Base-by-base conservation (phyloP, 2,329 filamentous ascomycete species). In the Clonostachys chloroleuca region DNA sequence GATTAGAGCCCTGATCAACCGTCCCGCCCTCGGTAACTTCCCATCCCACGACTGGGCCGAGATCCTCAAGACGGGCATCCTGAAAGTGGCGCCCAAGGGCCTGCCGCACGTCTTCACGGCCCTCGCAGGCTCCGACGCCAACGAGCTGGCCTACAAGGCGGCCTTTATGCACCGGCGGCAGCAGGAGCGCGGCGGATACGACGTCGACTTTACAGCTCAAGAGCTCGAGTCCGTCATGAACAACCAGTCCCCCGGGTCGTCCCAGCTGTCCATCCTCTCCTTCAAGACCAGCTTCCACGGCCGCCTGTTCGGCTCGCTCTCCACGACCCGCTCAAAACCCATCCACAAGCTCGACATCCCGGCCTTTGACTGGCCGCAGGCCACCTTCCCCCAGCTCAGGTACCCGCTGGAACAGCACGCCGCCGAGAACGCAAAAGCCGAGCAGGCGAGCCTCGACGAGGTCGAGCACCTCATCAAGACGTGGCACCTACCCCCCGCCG, bases 341-440 rank as follows among this genome's bases (percentile, higher is more conserved):
- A 88, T 92, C 56, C 88, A 92, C 75, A 92, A 92, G 69, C 76
- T 92, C 55, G 88, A 92, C 63, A 92, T 92, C 55, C 88, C 88
- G n/a, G 85, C 87, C 51, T 92, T 92, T 63, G 83, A 92, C 72
- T 92, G 88, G 88, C 88, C 88, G 45, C 86, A 89, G 67, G 87
- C 87, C n/a, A 74, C 84, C 35, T 92, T 92, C 75, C 88, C 88
- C n/a, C 57, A 68, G 33, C 75, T 89, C 54, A 87, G 87, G 67
- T 92, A 92, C 67, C 88, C 88, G 3, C 79, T 92, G 16, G 81
- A 87, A 56, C 73, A 87, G 52, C 75, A 87, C 62, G 77, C 69
- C 6, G 74, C 80, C 49, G 86, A 88, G 66, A 92, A 92, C 63
- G 76, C 75, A 7, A 74, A 73, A 14, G 86, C 88, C 61, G 88